These are phyloP conservation scores for Trichocladium antarcticum DNA, from an alignment of 495 filamentous ascomycete genomes.

Conservation along the genomic window DNA sequence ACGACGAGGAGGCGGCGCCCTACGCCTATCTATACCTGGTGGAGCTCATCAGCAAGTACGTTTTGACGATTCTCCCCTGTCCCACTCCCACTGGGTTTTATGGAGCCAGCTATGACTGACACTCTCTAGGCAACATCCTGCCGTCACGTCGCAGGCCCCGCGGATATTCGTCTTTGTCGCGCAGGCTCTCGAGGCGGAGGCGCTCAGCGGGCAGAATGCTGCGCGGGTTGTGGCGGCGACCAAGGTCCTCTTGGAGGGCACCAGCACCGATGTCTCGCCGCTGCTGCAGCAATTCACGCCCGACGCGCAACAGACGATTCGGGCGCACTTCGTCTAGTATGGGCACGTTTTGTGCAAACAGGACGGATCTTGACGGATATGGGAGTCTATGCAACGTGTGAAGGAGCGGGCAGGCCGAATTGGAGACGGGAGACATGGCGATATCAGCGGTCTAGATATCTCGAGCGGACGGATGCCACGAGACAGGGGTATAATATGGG, in stretches of 20 bases:
- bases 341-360: neutral
- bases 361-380: neutral
- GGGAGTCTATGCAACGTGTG: neutral
- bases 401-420: conserved; percentile 1
- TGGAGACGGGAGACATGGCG: neutral
- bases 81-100: no score
- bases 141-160: conserved; percentile 58
- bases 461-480: no score
- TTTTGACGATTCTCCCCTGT: conserved; percentile 13
- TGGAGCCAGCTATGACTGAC: neutral
- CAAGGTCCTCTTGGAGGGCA: conserved; percentile 58
- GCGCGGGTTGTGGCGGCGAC: conserved; percentile 59
- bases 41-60: conserved; percentile 88
- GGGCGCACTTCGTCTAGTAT: conserved; percentile 53
- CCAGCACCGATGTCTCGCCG: conserved; percentile 58
- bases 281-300: conserved; percentile 57
- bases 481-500: neutral
- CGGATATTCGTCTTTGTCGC: conserved; percentile 74
- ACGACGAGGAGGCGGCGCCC: conserved; percentile 95
- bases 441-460: no score
- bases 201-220: conserved; percentile 71
- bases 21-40: conserved; percentile 90
- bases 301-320: conserved; percentile 65
- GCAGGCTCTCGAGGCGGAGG: conserved; percentile 81
- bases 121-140: conserved; percentile 68